phyloP scores from a whole-genome alignment of 1,284 basidiomycete genomes.

The Rhodotorula sp. region DNA sequence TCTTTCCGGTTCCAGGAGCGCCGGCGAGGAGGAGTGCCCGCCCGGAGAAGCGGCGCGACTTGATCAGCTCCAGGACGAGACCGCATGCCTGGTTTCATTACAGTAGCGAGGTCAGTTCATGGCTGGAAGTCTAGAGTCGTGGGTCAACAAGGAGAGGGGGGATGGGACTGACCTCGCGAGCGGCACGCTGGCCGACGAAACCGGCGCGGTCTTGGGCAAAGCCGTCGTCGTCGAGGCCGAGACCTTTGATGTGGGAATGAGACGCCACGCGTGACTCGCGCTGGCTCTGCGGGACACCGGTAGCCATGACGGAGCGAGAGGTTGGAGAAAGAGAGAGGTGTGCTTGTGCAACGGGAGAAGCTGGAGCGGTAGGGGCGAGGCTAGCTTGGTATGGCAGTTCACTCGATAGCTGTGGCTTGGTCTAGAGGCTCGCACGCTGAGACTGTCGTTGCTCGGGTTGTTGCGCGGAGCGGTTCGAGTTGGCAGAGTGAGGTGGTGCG shows the following conservation, averaged over 20 bases:
- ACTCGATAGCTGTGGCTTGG: too few species aligned
- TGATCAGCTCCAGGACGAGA: conserved; percentile 84
- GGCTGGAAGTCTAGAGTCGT: too few species aligned
- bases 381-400: background rate
- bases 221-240: conserved; percentile 84
- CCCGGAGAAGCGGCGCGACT: conserved; percentile 87
- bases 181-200: conserved; percentile 85
- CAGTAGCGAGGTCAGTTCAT: background rate
- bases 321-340: background rate
- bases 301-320: conserved; percentile 10
- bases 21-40: conserved; percentile 82
- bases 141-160: background rate
- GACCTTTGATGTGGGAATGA: conserved; percentile 93
- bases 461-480: too few species aligned
- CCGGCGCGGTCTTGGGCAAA: conserved; percentile 75
- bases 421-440: too few species aligned
- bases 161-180: conserved; percentile 69
- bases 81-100: conserved; percentile 71
- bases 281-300: conserved; percentile 20
- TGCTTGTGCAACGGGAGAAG: background rate
- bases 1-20: conserved; percentile 91
- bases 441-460: too few species aligned
- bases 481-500: background rate
- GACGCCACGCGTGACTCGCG: conserved; percentile 59
- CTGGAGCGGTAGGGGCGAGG: background rate